These are phyloP conservation scores for Saccharomyces hybrid DNA, from an alignment of 1,139 yeast species.

Conservation along the genomic window DNA sequence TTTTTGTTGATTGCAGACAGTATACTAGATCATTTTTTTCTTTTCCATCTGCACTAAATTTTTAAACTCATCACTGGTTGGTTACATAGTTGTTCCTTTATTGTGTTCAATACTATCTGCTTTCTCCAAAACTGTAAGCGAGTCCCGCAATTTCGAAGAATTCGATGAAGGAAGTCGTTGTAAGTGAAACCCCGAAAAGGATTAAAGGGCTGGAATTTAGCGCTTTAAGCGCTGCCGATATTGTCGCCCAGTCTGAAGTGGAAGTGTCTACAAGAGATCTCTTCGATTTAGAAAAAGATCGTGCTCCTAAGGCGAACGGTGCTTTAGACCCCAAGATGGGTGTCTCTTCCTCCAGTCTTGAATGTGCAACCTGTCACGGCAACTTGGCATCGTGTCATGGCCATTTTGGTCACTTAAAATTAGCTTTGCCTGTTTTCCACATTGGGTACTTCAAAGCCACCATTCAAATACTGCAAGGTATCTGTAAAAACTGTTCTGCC, in stretches of 20 bases:
- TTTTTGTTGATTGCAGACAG: background rate
- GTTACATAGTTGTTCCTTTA: background rate
- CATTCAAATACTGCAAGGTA: constrained; percentile 78
- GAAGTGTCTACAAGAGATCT: constrained; percentile 88
- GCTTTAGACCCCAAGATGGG: constrained; percentile 94
- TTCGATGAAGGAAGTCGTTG: constrained; percentile 34
- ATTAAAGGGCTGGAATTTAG: constrained; percentile 90
- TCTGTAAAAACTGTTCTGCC: constrained; percentile 85
- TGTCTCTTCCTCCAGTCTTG: constrained; percentile 77
- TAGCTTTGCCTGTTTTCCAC: constrained; percentile 94
- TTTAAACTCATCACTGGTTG: background rate
- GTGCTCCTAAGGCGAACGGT: constrained; percentile 72
- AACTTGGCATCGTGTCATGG: constrained; percentile 94
- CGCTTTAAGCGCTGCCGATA: constrained; percentile 83
- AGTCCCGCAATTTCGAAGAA: background rate
- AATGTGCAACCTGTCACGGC: constrained; percentile 89
- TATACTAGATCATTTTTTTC: background rate
- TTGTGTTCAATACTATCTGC: background rate
- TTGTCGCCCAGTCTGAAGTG: constrained; percentile 88
- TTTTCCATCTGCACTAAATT: background rate
- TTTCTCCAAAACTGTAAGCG: background rate
- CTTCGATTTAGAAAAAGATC: constrained; percentile 80
- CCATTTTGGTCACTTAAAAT: constrained; percentile 89
- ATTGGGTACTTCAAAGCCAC: constrained; percentile 94
- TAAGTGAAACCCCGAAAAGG: constrained; percentile 79